phyloP scores from a whole-genome alignment of 345 rosid genomes.

The Nephelium lappaceum region DNA sequence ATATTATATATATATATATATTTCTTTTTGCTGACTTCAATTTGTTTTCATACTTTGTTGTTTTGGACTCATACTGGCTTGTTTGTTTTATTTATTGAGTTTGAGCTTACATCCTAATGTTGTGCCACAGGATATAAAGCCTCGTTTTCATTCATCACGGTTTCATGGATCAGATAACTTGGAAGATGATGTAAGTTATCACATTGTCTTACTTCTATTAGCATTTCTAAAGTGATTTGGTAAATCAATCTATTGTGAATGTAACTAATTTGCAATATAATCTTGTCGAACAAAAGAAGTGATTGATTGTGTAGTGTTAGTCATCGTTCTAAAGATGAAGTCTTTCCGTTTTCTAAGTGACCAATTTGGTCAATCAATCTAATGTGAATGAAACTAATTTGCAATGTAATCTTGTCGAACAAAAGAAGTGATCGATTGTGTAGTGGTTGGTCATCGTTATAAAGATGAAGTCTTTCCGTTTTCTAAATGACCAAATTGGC shows the following conservation, averaged over 20 bases:
- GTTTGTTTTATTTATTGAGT: constrained; percentile 17
- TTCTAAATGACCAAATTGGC: constrained; percentile 20
- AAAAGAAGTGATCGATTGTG: neutral
- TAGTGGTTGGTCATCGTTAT: neutral
- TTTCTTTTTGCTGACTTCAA: constrained; percentile 9
- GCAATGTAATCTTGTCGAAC: neutral
- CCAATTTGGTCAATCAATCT: too few relatives aligned
- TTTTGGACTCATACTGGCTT: constrained; percentile 1
- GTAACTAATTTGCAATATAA: neutral
- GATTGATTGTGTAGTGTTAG: neutral
- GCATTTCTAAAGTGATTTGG: neutral
- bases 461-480: neutral
- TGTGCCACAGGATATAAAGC: constrained; percentile 80
- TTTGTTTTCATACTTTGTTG: neutral
- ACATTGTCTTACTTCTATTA: neutral
- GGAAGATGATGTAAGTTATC: constrained; percentile 71
- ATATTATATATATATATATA: neutral
- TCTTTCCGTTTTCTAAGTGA: constrained; percentile 11
- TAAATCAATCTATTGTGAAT: neutral
- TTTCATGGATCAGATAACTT: constrained; percentile 85
- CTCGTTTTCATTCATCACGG: constrained; percentile 91
- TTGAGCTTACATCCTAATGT: constrained; percentile 21
- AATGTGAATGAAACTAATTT: too few relatives aligned
- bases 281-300: neutral
- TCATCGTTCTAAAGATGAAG: neutral